Conservation (phyloP, 352 stramenopile species). For the Pythium sukuiense region DNA sequence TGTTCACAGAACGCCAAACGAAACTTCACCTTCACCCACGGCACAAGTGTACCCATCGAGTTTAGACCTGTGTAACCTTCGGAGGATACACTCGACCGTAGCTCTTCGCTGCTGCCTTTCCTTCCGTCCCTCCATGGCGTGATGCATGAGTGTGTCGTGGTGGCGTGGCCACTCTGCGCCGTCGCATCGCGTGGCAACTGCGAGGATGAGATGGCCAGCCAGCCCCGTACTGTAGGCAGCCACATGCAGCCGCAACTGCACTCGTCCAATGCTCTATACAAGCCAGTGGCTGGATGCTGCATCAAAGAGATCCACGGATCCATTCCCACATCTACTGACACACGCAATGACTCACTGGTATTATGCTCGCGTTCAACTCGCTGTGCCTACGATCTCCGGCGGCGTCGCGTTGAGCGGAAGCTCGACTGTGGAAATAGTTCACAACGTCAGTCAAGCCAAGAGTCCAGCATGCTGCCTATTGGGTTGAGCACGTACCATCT, state of each 20-base stretch:
- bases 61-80: too few species aligned
- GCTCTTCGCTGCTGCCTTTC: not conserved
- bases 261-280: not conserved
- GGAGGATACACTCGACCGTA: too few species aligned
- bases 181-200: not conserved
- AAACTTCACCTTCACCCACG: not conserved
- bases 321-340: too few species aligned
- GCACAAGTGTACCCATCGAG: not conserved
- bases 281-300: not conserved
- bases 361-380: too few species aligned
- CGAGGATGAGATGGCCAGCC: not conserved
- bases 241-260: not conserved
- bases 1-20: conserved; percentile 11
- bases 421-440: conserved; percentile 9
- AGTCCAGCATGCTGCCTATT: not conserved
- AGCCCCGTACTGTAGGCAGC: not conserved
- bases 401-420: conserved; percentile 22
- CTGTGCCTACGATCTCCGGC: conserved; percentile 10
- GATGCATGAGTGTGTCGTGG: not conserved
- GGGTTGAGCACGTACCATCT: conserved; percentile 24
- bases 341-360: too few species aligned
- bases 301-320: not conserved
- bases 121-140: not conserved
- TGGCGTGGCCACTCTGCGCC: not conserved
- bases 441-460: not conserved